Evolutionary conservation across 345 rosid species (phyloP).

Genomic region (Toxicodendron radicans): DNA sequence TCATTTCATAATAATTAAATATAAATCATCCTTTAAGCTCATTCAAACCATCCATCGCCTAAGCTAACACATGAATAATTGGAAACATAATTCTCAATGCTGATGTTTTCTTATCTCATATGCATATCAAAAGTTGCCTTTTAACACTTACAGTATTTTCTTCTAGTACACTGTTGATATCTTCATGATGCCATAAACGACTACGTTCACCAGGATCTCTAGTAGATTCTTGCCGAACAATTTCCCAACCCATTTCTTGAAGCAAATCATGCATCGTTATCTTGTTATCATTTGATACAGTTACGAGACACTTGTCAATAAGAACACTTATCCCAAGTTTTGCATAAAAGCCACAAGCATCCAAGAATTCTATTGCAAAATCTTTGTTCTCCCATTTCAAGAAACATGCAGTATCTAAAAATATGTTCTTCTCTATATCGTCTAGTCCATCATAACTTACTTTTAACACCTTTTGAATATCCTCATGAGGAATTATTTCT

Average conservation of each 20-base stretch:
- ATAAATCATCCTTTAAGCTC: too few species aligned
- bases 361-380: conserved; percentile 21
- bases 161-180: conserved; percentile 23
- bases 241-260: conserved; percentile 39
- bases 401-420: conserved; percentile 49
- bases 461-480: conserved; percentile 5
- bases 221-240: conserved; percentile 21
- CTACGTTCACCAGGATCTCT: conserved; percentile 24
- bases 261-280: conserved; percentile 42
- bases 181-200: conserved; percentile 5
- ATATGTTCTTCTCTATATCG: conserved; percentile 25
- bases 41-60: too few species aligned
- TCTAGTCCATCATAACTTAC: conserved; percentile 21
- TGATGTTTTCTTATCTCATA: background rate
- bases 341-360: conserved; percentile 1
- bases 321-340: conserved; percentile 10
- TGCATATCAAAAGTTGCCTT: too few species aligned
- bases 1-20: too few species aligned
- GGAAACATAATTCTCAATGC: too few species aligned
- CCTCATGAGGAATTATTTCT: background rate
- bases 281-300: conserved; percentile 11
- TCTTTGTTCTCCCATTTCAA: conserved; percentile 26
- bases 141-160: background rate
- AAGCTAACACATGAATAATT: background rate
- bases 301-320: conserved; percentile 30